Evolutionary conservation across 2,329 filamentous ascomycete species (phyloP), one percentile per base, ranked within the genome.

Genomic region (Penicillium vulpinum): DNA sequence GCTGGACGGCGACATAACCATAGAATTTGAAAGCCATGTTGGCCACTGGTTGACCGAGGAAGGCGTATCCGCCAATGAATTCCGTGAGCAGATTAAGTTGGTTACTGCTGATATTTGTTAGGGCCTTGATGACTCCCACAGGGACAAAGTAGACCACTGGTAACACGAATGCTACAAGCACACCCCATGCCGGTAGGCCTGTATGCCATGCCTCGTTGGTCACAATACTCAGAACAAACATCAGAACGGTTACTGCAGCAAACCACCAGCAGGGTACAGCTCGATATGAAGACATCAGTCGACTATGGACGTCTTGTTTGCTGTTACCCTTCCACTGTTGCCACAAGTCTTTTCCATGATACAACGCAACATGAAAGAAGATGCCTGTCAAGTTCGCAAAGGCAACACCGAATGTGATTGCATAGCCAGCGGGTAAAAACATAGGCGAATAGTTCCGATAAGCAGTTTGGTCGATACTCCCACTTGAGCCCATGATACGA

Each of bases 21-120:
- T 88, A 89, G 66, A 87, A 88, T 70, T 89, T 89, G 76, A 90
- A 90, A 72, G 88, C 83, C 80, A 81, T 80, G 58, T 80, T 81
- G 33, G 78, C 79, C 11, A 82, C 66, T 0, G 78, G 78, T 31
- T 69, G 70, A 4, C 79, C 79, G 21, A 77, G 70, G 54, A 80
- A 79, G 40, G 78, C 70, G 66, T 80, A 80, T 1, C 79, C 79
- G 2, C 76, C 78, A 48, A 81, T 77, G 48, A 81, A 80, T 60
- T 80, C 78, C 10, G 77, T 76, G 26, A 81, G 67, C 7, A 81
- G 68, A 54, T 80, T 81, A 11, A 81, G 63, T 51, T 75, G 71
- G 51, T 82, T 82, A 31, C 77, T 78, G 54, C 77, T 71, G 48
- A 81, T 77, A 51, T 81, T 81, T 16, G 79, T 78, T n/a, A 79